These are phyloP conservation scores for Quillaja saponaria DNA, from an alignment of 306 rosid genomes.

Conservation along the genomic window DNA sequence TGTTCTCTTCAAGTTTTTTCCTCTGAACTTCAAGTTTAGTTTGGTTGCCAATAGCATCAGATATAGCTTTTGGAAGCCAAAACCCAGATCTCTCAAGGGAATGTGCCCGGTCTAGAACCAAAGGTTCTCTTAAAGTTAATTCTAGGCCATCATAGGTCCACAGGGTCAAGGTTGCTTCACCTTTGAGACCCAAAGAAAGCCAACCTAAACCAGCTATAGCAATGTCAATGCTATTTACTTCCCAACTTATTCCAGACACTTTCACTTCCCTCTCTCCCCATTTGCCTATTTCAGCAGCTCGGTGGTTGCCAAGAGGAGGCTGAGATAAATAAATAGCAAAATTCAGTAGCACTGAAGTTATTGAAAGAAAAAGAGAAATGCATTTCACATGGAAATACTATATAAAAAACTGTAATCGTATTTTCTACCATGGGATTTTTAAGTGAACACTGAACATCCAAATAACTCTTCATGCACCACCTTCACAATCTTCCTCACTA, in stretches of 20 bases:
- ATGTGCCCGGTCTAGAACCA: slow-evolving; percentile 83
- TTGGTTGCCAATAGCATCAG: slow-evolving; percentile 66
- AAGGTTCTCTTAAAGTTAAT: slow-evolving; percentile 73
- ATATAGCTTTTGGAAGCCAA: slow-evolving; percentile 79
- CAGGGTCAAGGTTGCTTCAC: slow-evolving; percentile 72
- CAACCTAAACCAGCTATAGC: slow-evolving; percentile 82
- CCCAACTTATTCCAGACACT: slow-evolving; percentile 81
- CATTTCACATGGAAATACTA: neutral
- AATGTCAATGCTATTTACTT: slow-evolving; percentile 70
- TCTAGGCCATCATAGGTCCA: slow-evolving; percentile 78
- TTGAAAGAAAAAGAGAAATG: too few relatives aligned
- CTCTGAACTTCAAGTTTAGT: slow-evolving; percentile 63
- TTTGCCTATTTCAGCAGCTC: slow-evolving; percentile 58
- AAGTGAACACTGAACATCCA: too few relatives aligned
- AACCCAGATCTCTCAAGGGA: slow-evolving; percentile 80
- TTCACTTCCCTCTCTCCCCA: slow-evolving; percentile 73
- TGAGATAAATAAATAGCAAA: slow-evolving; percentile 32
- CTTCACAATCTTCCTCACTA: too few relatives aligned
- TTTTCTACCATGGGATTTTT: too few relatives aligned
- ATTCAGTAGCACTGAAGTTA: neutral
- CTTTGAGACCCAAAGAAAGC: slow-evolving; percentile 81
- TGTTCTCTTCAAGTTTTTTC: slow-evolving; percentile 53
- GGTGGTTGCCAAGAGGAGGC: slow-evolving; percentile 75
- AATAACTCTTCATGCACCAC: too few relatives aligned
- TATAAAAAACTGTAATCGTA: too few relatives aligned